Base-by-base conservation (phyloP, 192 early-diverging fungal genomes). In the Haplosporangium gracile region DNA sequence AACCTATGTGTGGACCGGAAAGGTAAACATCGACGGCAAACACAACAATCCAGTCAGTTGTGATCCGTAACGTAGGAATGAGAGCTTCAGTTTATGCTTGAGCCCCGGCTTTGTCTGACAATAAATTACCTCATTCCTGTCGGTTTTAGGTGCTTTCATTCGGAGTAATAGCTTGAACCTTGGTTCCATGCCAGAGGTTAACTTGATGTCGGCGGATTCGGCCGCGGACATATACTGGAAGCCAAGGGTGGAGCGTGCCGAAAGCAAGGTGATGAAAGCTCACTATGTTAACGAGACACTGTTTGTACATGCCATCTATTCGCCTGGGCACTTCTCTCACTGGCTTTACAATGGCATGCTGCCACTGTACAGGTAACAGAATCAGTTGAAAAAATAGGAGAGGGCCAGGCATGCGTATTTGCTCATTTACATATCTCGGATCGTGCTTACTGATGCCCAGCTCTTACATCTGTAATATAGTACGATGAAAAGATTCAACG, bases 291-390 rank as follows among this genome's bases (percentile, higher is more conserved):
- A 88, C 51, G 83, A 90, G 32, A 87, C 79, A 0, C 16, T 90
- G 1, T 87, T 83, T 72, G 88, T 89, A 10, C 89, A 89, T 74
- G 88, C 81, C 1, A 65, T 89, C 6, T 88, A 83, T 65, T 75
- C 63, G 29, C 88, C 90, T 0, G 79, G 70, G 13, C 88, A 91
- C 53, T 88, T 89, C 39, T 88, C 90, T 0, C 88, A 91, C n/a
- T 86, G 68, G 55, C 39, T 91, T 26, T 91, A 80, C 65, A 91
- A 89, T 72, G 83, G 88, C 8, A 70, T 91, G 68, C 68, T 89
- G 16, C 90, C 88, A 26, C 74, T 91, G 0, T 89, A 76, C 68
- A 82, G 74, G 80, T 81, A n/a, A 68, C 16, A 18, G 16, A 49
- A 49, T 18, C 47, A 49, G 18, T 5, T 49, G 47, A 18, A 49